Percentiles rank a stretch among this genome's conserved stretches.
Conservation (phyloP, 1,284 basidiomycete species). For the Cystobasidium slooffiae region DNA sequence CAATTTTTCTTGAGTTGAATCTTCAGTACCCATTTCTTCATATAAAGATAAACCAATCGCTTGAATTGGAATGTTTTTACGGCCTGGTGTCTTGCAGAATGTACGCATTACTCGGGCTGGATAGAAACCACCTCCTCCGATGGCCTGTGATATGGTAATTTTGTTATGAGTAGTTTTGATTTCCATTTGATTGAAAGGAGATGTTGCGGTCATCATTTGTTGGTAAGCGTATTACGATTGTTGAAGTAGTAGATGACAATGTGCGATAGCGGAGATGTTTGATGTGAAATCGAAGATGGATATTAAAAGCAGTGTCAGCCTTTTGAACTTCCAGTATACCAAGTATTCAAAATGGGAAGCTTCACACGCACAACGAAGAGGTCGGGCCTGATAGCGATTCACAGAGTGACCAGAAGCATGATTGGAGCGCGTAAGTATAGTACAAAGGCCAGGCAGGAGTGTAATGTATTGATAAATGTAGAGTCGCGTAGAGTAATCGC, state of each 20-base stretch:
- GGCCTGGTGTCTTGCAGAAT: constrained; percentile 74
- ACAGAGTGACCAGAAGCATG: neutral
- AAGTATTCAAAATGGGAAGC: constrained; percentile 62
- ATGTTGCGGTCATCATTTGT: no score
- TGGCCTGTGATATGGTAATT: neutral
- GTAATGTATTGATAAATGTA: constrained; percentile 20
- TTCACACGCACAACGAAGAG: constrained; percentile 77
- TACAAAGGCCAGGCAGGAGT: neutral
- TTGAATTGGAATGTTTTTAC: constrained; percentile 80
- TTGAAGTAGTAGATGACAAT: no score
- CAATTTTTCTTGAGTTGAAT: constrained; percentile 60
- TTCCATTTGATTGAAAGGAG: no score
- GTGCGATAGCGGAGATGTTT: no score
- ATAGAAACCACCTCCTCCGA: constrained; percentile 73
- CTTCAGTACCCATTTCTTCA: constrained; percentile 65
- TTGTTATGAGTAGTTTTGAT: no score
- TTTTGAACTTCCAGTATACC: constrained; percentile 55
- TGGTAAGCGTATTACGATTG: no score
- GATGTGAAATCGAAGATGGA: constrained; percentile 52
- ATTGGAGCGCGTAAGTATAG: neutral
- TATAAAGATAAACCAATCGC: constrained; percentile 93
- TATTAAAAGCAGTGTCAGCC: constrained; percentile 14
- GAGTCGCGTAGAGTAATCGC: neutral
- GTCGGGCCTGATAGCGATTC: constrained; percentile 44
- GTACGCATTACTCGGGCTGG: constrained; percentile 91